phyloP scores from a whole-genome alignment of 2,329 filamentous ascomycete genomes.

The Dactylellina cionopaga region DNA sequence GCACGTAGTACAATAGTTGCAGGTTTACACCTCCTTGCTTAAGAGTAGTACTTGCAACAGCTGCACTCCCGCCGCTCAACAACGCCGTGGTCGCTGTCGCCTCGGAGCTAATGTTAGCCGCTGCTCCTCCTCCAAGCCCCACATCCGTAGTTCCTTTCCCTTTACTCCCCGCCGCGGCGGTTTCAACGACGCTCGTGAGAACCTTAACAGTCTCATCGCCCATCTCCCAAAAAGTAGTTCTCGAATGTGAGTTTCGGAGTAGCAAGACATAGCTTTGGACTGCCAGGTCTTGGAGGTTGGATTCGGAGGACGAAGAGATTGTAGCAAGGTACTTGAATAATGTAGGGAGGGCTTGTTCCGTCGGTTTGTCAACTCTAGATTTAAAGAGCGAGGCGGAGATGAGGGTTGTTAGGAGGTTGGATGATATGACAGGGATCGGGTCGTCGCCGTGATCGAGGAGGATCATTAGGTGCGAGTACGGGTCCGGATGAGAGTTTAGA shows the following conservation, averaged over 20 bases:
- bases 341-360: slow-evolving; percentile 76
- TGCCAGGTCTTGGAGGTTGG: slow-evolving; percentile 92
- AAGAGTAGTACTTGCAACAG: slow-evolving; percentile 69
- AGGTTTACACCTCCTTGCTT: slow-evolving; percentile 87
- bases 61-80: not conserved
- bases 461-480: slow-evolving; percentile 84
- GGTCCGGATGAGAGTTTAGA: slow-evolving; percentile 78
- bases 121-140: not conserved
- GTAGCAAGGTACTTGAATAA: slow-evolving; percentile 87
- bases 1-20: slow-evolving; percentile 91
- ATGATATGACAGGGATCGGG: slow-evolving; percentile 86
- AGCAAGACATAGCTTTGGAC: slow-evolving; percentile 90
- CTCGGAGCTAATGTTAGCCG: not conserved
- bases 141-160: slow-evolving; percentile 37
- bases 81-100: not conserved
- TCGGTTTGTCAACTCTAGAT: slow-evolving; percentile 66
- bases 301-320: slow-evolving; percentile 84
- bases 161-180: slow-evolving; percentile 45
- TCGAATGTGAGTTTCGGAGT: slow-evolving; percentile 76
- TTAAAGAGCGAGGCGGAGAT: slow-evolving; percentile 73
- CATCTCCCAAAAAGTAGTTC: slow-evolving; percentile 90
- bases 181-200: slow-evolving; percentile 31
- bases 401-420: slow-evolving; percentile 83
- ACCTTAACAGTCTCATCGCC: slow-evolving; percentile 74
- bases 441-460: slow-evolving; percentile 86